Evolutionary conservation across 2,329 filamentous ascomycete genomes (phyloP).

Genomic region (Aphanoascus verrucosus): DNA sequence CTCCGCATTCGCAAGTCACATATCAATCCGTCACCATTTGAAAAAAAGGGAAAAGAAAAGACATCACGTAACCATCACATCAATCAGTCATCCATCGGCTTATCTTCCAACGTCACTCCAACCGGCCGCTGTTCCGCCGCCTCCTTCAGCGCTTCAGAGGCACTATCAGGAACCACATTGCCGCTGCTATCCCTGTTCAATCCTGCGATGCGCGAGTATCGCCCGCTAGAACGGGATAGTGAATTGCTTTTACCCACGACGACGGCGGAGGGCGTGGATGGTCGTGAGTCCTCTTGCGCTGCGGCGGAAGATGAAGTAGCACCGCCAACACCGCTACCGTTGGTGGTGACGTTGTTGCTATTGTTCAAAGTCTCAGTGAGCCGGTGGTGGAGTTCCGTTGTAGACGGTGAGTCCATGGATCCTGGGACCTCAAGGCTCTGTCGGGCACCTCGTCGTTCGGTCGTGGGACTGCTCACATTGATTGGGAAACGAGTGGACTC

Average conservation of each 20-base stretch:
- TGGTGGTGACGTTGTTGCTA: conserved; percentile 22
- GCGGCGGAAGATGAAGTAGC: conserved; percentile 17
- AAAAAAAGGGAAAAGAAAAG: no score
- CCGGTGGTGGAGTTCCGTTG: conserved; percentile 20
- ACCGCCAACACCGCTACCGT: conserved; percentile 30
- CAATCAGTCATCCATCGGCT: conserved; percentile 61
- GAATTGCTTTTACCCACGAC: conserved; percentile 56
- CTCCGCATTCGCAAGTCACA: no score
- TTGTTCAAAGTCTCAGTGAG: conserved; percentile 15
- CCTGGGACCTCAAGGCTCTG: conserved; percentile 74
- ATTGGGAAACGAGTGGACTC: conserved; percentile 80
- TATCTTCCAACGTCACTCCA: conserved; percentile 61
- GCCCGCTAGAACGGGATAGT: conserved; percentile 43
- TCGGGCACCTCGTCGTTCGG: conserved; percentile 42
- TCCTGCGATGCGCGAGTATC: conserved; percentile 42
- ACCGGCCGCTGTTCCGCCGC: conserved; percentile 21
- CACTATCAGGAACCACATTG: conserved; percentile 2
- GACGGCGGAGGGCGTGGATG: conserved; percentile 24
- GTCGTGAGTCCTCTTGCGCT: conserved; percentile 17
- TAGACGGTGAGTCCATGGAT: conserved; percentile 39
- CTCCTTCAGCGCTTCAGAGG: conserved; percentile 26
- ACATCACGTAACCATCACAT: no score
- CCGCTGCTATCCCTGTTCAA: conserved; percentile 39
- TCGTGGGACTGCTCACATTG: conserved; percentile 50
- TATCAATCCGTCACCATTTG: no score